Evolutionary conservation across 306 rosid species (phyloP), one percentile per base, ranked within the genome.

Genomic region (Ceratonia siliqua): DNA sequence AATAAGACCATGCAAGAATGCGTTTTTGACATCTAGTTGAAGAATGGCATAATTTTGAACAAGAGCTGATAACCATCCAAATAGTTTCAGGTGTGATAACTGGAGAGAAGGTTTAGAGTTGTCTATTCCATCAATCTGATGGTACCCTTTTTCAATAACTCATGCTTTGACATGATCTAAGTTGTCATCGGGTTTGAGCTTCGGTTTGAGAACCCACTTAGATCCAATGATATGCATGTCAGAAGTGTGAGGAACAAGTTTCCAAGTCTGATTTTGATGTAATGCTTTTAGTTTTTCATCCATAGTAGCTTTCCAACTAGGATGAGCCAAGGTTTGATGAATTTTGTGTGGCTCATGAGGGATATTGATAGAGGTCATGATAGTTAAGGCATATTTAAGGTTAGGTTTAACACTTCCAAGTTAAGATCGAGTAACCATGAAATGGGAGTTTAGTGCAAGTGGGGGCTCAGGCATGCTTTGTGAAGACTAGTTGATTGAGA

Each of bases 41-140:
- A n/a, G 42, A 28, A 67, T 67, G 2, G 57, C 1, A 56, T 57
- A 67, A 25, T 67, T 43, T 8, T 27, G 1, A 45, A 46, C 27
- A 67, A 45, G 72, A 1, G 43, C 57, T 46, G 10, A 67, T 67
- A 2, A 67, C 45, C 28, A 67, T 27, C 0, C 5, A 27, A 0
- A 67, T 45, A 2, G 57, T 67, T 5, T 5, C 42, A 0, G 28
- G 10, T 25, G 25, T 67, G 0, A 45, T 67, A 27, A 45, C 17
- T 0, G 41, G 72, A 67, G 56, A 67, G 2, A 67, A 46, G 1
- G 57, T 67, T 67, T 67, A 4, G 11, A 25, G 9, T 67, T 27
- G 57, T 45, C 72, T 9, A 46, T 24, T 46, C 72, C 41, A 45
- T 67, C 53, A 8, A 67, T 15, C 15, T 45, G 27, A n/a, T 67